Base-by-base conservation (phyloP, 345 rosid genomes). In the Sisymbrium altissimum region DNA sequence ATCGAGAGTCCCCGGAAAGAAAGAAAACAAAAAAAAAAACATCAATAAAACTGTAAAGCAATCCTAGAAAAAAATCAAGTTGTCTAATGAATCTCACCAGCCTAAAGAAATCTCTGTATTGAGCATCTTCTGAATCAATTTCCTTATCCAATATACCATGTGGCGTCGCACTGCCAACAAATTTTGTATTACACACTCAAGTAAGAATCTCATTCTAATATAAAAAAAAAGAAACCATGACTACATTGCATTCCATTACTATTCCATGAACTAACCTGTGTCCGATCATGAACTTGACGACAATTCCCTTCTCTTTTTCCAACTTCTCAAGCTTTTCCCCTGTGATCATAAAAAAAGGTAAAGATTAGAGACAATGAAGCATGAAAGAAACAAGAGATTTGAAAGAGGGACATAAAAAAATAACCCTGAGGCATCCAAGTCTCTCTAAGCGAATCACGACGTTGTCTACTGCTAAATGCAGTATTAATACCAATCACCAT, bases 381-480 rank as follows among this genome's bases (percentile, higher is more conserved):
- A 50, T 70, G 67, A 35, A 40, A 50, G 39, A 15, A 23, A 32
- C n/a, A 39, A 68, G 5, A 46, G 6, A 54, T 44, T 17, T 71
- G 46, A 61, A 68, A 40, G 38, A 78, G 12, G 50, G 30, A 17
- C 19, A 63, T 64, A 6, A 60, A 18, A 39, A 29, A 15, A 66
- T 36, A 66, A 90, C 98, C 99, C 71, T 85, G 98, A 81, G 99
- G 98, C 98, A 96, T 90, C 99, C 99, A 96, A 69, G 98, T 90
- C 70, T 84, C 94, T 83, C 99, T 80, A 41, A 96, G 83, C 14
- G 98, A 92, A 88, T 92, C 98, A 15, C 96, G 98, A 58, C 99
- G 86, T 84, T 81, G 86, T 80, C 98, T 83, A 79, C 98, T 89
- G 64, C 99, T 96, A 84, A 92, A 95, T 66, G 98, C 98, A 27